A percentile compares a stretch with the other conserved stretches of the same genome.
phyloP scores from a whole-genome alignment of 2,329 filamentous ascomycete genomes.

The Rhynchosporium graminicola region DNA sequence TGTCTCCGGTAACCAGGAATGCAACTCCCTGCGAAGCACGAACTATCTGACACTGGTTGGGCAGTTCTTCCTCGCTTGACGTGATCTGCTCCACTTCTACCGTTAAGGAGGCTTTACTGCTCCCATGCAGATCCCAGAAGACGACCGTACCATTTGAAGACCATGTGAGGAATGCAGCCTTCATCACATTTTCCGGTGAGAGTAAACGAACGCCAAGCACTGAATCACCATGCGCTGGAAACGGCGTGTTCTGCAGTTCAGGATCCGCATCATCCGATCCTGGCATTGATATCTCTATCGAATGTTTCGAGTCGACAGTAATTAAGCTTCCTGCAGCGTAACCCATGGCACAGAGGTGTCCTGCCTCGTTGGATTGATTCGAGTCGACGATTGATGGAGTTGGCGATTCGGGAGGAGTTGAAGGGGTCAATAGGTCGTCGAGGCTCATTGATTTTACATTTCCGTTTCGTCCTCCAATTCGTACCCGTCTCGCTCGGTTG shows the following conservation, averaged over 20 bases:
- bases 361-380: conserved; percentile 37
- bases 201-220: conserved; percentile 75
- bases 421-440: conserved; percentile 42
- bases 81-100: conserved; percentile 69
- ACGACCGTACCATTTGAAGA: conserved; percentile 77
- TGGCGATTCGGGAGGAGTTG: conserved; percentile 39
- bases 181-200: conserved; percentile 56
- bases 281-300: conserved; percentile 61
- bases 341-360: conserved; percentile 63
- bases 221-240: conserved; percentile 63
- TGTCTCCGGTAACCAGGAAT: conserved; percentile 81
- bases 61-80: conserved; percentile 50
- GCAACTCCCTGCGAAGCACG: conserved; percentile 61
- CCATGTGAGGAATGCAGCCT: conserved; percentile 85
- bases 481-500: conserved; percentile 39
- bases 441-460: conserved; percentile 53
- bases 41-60: conserved; percentile 62
- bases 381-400: conserved; percentile 25
- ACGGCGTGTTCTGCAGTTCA: conserved; percentile 48
- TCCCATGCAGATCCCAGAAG: conserved; percentile 79
- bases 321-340: conserved; percentile 68
- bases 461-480: conserved; percentile 43
- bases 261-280: conserved; percentile 41
- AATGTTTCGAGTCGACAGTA: conserved; percentile 73
- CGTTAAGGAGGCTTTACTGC: conserved; percentile 61